Conservation (phyloP, 2,329 filamentous ascomycete species). For the Aschersonia sp. region DNA sequence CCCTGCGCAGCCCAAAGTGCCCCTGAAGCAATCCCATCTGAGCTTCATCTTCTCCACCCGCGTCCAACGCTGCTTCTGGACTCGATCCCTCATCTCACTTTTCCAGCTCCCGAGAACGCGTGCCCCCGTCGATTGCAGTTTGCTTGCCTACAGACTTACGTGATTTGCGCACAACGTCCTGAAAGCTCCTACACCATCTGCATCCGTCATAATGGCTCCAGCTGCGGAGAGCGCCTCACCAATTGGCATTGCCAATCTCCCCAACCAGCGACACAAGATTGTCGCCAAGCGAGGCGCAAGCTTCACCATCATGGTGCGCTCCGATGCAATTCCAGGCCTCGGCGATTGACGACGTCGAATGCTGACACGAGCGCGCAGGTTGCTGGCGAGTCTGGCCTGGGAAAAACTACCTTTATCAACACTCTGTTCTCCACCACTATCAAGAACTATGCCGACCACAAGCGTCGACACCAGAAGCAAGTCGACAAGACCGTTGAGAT, state of each 20-base stretch:
- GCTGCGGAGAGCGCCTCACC: conserved; percentile 47
- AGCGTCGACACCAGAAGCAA: conserved; percentile 97
- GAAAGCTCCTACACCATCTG: not conserved
- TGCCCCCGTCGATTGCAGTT: no score
- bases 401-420: conserved; percentile 99
- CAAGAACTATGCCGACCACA: conserved; percentile 99
- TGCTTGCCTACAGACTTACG: not conserved
- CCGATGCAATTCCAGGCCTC: not conserved
- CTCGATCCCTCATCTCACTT: conserved; percentile 1
- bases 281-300: conserved; percentile 78
- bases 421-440: conserved; percentile 99
- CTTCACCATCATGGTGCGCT: conserved; percentile 91
- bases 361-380: conserved; percentile 41
- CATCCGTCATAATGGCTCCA: conserved; percentile 36
- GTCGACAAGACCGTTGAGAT: conserved; percentile 99
- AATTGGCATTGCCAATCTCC: conserved; percentile 62
- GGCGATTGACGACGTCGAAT: not conserved
- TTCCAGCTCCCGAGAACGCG: not conserved
- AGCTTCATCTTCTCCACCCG: conserved; percentile 4
- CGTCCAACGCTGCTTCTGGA: conserved; percentile 4
- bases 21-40: conserved; percentile 15
- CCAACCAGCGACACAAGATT: conserved; percentile 63
- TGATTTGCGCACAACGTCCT: not conserved
- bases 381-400: conserved; percentile 93
- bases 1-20: conserved; percentile 10